phyloP scores from a whole-genome alignment of 2,329 filamentous ascomycete species.

The Ophiostoma fasciatum region DNA sequence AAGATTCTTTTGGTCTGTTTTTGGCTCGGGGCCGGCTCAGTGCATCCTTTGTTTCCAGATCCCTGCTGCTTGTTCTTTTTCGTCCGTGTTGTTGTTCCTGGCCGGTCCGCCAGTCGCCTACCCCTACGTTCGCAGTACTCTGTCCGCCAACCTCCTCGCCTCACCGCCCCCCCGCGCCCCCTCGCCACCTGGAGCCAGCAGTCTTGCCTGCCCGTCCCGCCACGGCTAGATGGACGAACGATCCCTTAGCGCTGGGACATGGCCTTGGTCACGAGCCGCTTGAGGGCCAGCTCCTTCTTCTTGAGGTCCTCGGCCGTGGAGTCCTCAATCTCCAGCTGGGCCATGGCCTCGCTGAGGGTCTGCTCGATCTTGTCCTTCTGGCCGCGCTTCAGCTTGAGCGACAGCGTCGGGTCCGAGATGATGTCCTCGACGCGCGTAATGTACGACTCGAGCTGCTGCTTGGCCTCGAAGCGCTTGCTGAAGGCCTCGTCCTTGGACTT shows the following conservation, averaged over 20 bases:
- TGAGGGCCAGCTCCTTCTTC: slow-evolving; percentile 98
- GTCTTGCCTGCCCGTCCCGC: neutral
- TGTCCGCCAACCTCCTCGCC: no score
- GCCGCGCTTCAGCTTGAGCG: slow-evolving; percentile 94
- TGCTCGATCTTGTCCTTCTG: slow-evolving; percentile 99
- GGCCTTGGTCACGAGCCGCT: slow-evolving; percentile 96
- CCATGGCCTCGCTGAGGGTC: slow-evolving; percentile 94
- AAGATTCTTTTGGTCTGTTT: neutral
- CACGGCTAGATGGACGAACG: neutral
- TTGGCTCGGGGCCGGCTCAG: no score
- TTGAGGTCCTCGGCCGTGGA: slow-evolving; percentile 85
- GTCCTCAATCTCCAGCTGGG: slow-evolving; percentile 89
- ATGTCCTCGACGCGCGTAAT: slow-evolving; percentile 98
- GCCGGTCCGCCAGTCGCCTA: no score
- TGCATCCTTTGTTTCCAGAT: no score
- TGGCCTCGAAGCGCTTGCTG: slow-evolving; percentile 98
- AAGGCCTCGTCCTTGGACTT: slow-evolving; percentile 96
- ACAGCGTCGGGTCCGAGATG: slow-evolving; percentile 88
- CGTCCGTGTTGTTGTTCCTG: no score
- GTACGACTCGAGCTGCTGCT: slow-evolving; percentile 98
- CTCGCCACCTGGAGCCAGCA: no score
- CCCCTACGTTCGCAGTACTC: no score
- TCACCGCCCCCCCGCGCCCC: no score
- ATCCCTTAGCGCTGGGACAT: slow-evolving; percentile 74
- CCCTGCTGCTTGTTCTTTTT: no score